These are phyloP conservation scores for Lantana camara DNA, from an alignment of 257 asterid species.

Conservation along the genomic window DNA sequence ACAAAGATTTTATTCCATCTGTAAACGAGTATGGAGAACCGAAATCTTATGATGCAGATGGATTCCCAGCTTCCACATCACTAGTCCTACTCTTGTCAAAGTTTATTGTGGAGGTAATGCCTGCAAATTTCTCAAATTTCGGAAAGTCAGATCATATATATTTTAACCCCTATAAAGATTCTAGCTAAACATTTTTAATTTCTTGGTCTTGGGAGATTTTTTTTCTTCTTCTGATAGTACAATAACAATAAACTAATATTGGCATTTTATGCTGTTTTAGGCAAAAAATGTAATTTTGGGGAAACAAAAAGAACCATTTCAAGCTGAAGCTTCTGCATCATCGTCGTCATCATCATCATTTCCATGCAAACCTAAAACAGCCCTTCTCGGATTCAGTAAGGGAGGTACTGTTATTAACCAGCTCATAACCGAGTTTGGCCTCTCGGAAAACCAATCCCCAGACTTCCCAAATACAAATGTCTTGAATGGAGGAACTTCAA, in stretches of 20 bases:
- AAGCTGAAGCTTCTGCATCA: conserved; percentile 44
- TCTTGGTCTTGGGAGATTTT: too few species aligned
- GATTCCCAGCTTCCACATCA: conserved; percentile 85
- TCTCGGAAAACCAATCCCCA: conserved; percentile 40
- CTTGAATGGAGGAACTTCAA: conserved; percentile 32
- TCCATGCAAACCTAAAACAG: conserved; percentile 56
- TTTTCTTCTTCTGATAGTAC: too few species aligned
- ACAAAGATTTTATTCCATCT: conserved; percentile 82
- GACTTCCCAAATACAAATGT: conserved; percentile 34
- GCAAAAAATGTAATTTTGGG: conserved; percentile 50
- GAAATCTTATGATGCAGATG: conserved; percentile 66
- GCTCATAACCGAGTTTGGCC: conserved; percentile 76
- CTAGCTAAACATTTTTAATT: too few species aligned
- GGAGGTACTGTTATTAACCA: conserved; percentile 92
- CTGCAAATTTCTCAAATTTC: conserved; percentile 8
- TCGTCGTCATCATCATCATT: too few species aligned
- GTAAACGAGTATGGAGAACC: conserved; percentile 84
- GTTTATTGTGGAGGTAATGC: conserved; percentile 68
- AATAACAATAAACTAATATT: too few species aligned
- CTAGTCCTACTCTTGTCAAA: conserved; percentile 65
- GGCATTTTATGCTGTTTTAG: conserved; percentile 43
- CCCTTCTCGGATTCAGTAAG: conserved; percentile 88
- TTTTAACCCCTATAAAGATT: neutral
- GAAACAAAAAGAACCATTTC: conserved; percentile 48
- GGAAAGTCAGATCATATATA: neutral